Conservation (phyloP, 2,329 filamentous ascomycete species). For the Fusarium cyanostomum region DNA sequence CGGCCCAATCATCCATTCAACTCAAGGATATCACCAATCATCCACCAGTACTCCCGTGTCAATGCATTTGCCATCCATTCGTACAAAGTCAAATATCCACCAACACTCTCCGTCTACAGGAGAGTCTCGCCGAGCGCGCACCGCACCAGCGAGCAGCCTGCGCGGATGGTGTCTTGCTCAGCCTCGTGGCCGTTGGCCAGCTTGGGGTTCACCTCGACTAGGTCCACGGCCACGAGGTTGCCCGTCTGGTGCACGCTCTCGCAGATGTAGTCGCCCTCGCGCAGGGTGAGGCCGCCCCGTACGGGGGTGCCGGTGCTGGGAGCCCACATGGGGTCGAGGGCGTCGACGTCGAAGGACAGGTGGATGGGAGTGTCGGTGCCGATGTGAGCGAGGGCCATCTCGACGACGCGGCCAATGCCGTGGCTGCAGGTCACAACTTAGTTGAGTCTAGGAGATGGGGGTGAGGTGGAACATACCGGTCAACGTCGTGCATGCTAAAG, state of each 20-base stretch:
- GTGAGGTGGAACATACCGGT: constrained; percentile 66
- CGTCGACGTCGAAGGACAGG: constrained; percentile 96
- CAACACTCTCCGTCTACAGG: constrained; percentile 59
- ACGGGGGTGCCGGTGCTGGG: constrained; percentile 96
- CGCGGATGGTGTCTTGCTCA: constrained; percentile 85
- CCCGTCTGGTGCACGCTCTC: constrained; percentile 85
- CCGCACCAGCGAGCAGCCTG: constrained; percentile 89
- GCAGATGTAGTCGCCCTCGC: constrained; percentile 97
- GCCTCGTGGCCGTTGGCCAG: constrained; percentile 71
- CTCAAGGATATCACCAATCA: constrained; percentile 41
- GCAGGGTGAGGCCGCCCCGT: constrained; percentile 88
- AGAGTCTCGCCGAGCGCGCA: constrained; percentile 93
- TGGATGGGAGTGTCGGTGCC: constrained; percentile 96
- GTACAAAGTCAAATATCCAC: constrained; percentile 1
- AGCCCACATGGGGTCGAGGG: constrained; percentile 94
- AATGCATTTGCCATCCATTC: constrained; percentile 26
- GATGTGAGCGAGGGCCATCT: constrained; percentile 98
- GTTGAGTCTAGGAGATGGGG: not conserved
- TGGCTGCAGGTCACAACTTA: constrained; percentile 61
- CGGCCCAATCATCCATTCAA: constrained; percentile 41
- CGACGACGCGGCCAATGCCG: constrained; percentile 94
- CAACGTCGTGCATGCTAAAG: constrained; percentile 98
- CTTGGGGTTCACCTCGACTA: constrained; percentile 84
- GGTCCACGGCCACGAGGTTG: constrained; percentile 79
- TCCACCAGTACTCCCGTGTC: constrained; percentile 21